Conservation (phyloP, 129 eudicot species). For the Flaveria sonorensis region DNA sequence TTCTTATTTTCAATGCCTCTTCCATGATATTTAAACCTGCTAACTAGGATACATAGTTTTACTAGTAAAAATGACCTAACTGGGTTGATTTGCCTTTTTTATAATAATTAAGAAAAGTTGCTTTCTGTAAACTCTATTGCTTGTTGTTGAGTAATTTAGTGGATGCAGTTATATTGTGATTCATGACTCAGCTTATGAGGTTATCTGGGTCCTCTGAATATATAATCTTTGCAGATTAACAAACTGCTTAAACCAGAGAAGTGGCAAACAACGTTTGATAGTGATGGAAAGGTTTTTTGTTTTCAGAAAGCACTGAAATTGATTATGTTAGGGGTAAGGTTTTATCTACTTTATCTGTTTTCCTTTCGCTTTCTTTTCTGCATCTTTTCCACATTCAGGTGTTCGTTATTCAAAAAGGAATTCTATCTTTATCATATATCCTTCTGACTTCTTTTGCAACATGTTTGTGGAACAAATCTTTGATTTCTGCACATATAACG, state of each 20-base stretch:
- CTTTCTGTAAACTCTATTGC: slow-evolving; percentile 3
- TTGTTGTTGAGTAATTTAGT: not conserved
- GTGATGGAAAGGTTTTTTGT: slow-evolving; percentile 79
- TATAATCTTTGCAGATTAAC: slow-evolving; percentile 60
- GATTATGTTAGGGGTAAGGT: slow-evolving; percentile 76
- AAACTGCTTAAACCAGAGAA: slow-evolving; percentile 97
- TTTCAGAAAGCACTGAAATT: slow-evolving; percentile 78
- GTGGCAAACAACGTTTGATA: slow-evolving; percentile 89
- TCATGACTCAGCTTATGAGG: slow-evolving; percentile 12
- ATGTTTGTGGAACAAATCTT: slow-evolving; percentile 9
- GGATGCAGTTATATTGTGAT: slow-evolving; percentile 22
- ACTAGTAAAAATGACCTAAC: slow-evolving; percentile 1
- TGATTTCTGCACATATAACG: not conserved
- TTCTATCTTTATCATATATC: not conserved
- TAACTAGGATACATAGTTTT: not conserved
- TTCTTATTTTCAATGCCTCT: not conserved
- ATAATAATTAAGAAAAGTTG: not conserved
- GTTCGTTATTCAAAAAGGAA: slow-evolving; percentile 5
- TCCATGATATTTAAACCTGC: not conserved
- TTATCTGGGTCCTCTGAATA: not conserved
- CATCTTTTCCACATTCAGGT: not conserved
- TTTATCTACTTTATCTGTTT: not conserved
- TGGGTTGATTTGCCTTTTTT: not conserved
- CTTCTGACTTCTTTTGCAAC: slow-evolving; percentile 9
- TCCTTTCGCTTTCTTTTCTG: not conserved